Conservation (phyloP, 1,284 basidiomycete genomes). For the Apiotrichum siamense region DNA sequence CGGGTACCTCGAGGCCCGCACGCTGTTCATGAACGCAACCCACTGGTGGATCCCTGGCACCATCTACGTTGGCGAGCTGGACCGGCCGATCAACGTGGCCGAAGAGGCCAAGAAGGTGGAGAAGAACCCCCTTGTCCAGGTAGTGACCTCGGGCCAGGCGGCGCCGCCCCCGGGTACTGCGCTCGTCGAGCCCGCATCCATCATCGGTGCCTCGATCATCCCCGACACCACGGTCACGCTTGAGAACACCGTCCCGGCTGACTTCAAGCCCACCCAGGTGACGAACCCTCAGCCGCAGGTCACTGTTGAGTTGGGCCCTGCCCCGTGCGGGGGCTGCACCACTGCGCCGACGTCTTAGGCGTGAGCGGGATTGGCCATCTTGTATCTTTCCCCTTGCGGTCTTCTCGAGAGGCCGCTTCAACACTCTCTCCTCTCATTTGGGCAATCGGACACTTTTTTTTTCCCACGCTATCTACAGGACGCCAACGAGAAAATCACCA, state of each 20-base stretch:
- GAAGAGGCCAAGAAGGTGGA: neutral
- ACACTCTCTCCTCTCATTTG: too few relatives aligned
- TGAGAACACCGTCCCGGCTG: neutral
- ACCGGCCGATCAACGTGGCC: neutral
- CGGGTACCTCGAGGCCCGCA: neutral
- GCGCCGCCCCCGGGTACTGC: neutral
- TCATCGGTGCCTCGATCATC: neutral
- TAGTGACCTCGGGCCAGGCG: neutral
- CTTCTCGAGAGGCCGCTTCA: too few relatives aligned
- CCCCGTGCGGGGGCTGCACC: too few relatives aligned
- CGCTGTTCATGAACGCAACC: slow-evolving; percentile 4
- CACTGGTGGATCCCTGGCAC: slow-evolving; percentile 9
- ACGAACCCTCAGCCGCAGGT: neutral
- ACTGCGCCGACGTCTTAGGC: too few relatives aligned
- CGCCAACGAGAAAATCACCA: too few relatives aligned
- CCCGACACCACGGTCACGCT: neutral
- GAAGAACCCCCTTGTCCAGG: neutral
- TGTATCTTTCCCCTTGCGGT: too few relatives aligned
- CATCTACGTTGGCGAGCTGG: neutral
- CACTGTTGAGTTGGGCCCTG: too few relatives aligned
- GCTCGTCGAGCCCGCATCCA: neutral
- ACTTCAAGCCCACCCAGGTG: neutral
- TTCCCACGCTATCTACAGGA: too few relatives aligned
- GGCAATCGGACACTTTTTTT: too few relatives aligned
- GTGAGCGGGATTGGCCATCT: too few relatives aligned